Evolutionary conservation across 2,329 filamentous ascomycete species (phyloP), one percentile per base, ranked within the genome.

Genomic region (Elsinoe perseae): DNA sequence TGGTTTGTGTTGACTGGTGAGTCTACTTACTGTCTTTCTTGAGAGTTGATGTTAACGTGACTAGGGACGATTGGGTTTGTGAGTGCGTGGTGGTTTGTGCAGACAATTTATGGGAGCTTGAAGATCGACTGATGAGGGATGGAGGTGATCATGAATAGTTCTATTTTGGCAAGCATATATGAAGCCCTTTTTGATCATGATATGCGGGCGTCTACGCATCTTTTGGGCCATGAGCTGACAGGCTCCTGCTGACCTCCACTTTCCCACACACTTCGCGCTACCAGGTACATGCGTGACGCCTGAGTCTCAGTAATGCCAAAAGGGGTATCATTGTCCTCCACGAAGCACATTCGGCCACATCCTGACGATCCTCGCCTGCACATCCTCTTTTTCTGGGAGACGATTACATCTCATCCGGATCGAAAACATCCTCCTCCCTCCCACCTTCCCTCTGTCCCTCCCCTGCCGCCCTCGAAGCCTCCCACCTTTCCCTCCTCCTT

Each of bases 31-130:
- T 18, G 34, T 30, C 30, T 7, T 27, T 3, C 12, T 27, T 23
- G 30, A 14, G 44, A 21, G 12, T 1, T 42, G 9, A 6, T 36
- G 21, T 14, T 55, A 25, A 30, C 8, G 6, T 10, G 20, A 27
- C 4, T 61, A 96, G 93, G 92, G 28, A 87, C 92, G 0, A 97
- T 98, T 68, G 93, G 93, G 56, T 96, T 93, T 76, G 89, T 96
- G 65, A 84, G 93, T 7, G 95, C 89, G 69, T 97, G 91, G 89
- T 81, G 86, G 69, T 98, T 98, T 69, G 86, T 95, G 54, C 83
- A 88, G 63, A 92, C 87, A 70, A 98, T 98, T 60, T 98, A 98
- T 71, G 77, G 83, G 21, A 96, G 91, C n/a, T 95, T 98, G 75
- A 98, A 98, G 78, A 90, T 98, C 62, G 93, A 98, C 69, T 98